Evolutionary conservation across 139 green algal species (phyloP).

Genomic region (Chlorella vulgaris): DNA sequence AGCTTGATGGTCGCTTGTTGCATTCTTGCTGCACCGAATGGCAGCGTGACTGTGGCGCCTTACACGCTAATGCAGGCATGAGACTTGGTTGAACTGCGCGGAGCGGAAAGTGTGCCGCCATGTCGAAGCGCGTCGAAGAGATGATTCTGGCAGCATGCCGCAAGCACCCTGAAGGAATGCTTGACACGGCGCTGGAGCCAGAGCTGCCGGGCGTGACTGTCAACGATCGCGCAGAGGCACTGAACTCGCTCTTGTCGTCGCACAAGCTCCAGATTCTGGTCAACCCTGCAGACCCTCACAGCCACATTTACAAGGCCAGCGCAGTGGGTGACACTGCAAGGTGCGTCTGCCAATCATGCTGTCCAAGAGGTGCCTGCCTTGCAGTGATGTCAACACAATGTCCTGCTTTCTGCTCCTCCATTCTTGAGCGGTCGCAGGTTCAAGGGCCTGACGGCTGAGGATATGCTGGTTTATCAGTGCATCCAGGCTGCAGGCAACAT

Average conservation of each 20-base stretch:
- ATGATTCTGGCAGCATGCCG: conserved; percentile 13
- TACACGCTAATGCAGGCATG: too few species aligned
- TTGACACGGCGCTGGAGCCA: conserved; percentile 9
- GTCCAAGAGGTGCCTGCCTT: too few species aligned
- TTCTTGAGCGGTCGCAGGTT: conserved; percentile 60
- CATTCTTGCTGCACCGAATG: too few species aligned
- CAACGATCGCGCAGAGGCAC: conserved; percentile 38
- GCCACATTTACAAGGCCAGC: conserved; percentile 35
- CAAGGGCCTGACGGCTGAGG: conserved; percentile 82
- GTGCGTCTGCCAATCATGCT: neutral
- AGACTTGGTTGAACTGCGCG: too few species aligned
- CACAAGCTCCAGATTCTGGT: conserved; percentile 38
- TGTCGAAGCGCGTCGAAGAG: conserved; percentile 1
- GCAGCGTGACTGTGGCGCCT: too few species aligned
- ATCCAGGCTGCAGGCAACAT: conserved; percentile 79
- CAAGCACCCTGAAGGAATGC: conserved; percentile 26
- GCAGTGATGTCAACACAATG: too few species aligned
- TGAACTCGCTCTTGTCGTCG: conserved; percentile 49
- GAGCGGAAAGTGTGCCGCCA: too few species aligned
- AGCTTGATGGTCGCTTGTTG: too few species aligned
- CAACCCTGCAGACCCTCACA: conserved; percentile 25
- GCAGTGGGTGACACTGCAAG: neutral
- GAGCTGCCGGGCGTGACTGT: conserved; percentile 27
- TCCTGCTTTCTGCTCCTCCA: neutral
- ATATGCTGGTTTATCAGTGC: conserved; percentile 89